Evolutionary conservation across 2,329 filamentous ascomycete species (phyloP).

Genomic region (Diaporthe nobilis): DNA sequence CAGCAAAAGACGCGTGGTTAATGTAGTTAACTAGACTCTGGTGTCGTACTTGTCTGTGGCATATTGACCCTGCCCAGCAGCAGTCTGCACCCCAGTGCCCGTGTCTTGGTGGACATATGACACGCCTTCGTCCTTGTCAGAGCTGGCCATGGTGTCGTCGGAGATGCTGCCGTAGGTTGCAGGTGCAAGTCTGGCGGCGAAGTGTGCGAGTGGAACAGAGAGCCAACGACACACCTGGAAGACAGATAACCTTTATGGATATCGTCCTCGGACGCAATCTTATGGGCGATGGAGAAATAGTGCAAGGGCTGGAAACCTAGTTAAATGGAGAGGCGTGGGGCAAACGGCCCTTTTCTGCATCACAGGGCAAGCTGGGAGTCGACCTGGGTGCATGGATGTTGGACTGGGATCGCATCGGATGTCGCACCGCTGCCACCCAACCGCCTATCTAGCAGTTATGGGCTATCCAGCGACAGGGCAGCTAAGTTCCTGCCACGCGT

Average conservation of each 20-base stretch:
- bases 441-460: background rate
- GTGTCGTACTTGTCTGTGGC: conserved; percentile 61
- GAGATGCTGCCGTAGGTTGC: background rate
- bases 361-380: conserved; percentile 25
- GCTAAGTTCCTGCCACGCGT: conserved; percentile 24
- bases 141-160: conserved; percentile 16
- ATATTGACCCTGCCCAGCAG: conserved; percentile 59
- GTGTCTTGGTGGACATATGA: conserved; percentile 32
- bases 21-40: background rate
- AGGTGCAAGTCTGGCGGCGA: background rate
- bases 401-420: background rate
- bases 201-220: background rate
- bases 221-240: background rate
- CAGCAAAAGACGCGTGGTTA: conserved; percentile 1
- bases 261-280: background rate
- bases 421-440: conserved; percentile 23
- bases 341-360: conserved; percentile 31
- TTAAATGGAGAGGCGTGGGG: conserved; percentile 24
- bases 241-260: conserved; percentile 9
- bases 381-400: conserved; percentile 11
- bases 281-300: background rate
- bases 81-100: conserved; percentile 42
- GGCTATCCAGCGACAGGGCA: background rate
- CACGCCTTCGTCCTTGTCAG: conserved; percentile 36
- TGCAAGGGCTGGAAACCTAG: background rate